Evolutionary conservation across 768 basidiomycete species (phyloP).

Genomic region (Boletus vinaceobasis): DNA sequence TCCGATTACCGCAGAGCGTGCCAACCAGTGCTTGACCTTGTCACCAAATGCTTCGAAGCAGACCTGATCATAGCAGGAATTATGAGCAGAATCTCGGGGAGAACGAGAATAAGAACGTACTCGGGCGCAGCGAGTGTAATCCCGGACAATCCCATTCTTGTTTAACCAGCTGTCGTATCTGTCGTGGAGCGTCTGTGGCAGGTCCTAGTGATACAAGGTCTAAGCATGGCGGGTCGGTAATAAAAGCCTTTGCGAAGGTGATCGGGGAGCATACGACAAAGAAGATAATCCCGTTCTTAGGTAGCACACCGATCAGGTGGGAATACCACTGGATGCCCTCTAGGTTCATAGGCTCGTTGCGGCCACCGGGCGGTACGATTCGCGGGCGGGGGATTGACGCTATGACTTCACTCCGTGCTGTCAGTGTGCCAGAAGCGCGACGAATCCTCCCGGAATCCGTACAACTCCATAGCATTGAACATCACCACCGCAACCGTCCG

Average conservation of each 20-base stretch:
- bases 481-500: slow-evolving; percentile 64
- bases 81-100: neutral
- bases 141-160: slow-evolving; percentile 26
- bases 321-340: slow-evolving; percentile 69
- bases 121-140: slow-evolving; percentile 59
- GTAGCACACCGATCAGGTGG: slow-evolving; percentile 62
- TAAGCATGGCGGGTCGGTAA: slow-evolving; percentile 20
- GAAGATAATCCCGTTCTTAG: slow-evolving; percentile 18
- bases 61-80: slow-evolving; percentile 35
- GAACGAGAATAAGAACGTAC: slow-evolving; percentile 32
- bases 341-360: slow-evolving; percentile 69
- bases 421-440: slow-evolving; percentile 54
- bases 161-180: neutral
- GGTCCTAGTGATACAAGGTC: slow-evolving; percentile 69
- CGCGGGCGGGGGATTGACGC: slow-evolving; percentile 32
- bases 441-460: slow-evolving; percentile 64
- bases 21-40: slow-evolving; percentile 74
- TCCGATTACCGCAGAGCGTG: slow-evolving; percentile 3
- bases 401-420: slow-evolving; percentile 69
- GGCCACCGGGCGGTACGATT: slow-evolving; percentile 70
- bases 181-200: neutral
- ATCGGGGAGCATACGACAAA: slow-evolving; percentile 43
- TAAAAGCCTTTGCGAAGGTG: neutral
- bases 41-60: slow-evolving; percentile 76
- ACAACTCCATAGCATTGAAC: slow-evolving; percentile 72